A percentile compares a stretch with the other conserved stretches of the same genome.
phyloP scores from a whole-genome alignment of 768 basidiomycete species.

The Mycena leptocephala region DNA sequence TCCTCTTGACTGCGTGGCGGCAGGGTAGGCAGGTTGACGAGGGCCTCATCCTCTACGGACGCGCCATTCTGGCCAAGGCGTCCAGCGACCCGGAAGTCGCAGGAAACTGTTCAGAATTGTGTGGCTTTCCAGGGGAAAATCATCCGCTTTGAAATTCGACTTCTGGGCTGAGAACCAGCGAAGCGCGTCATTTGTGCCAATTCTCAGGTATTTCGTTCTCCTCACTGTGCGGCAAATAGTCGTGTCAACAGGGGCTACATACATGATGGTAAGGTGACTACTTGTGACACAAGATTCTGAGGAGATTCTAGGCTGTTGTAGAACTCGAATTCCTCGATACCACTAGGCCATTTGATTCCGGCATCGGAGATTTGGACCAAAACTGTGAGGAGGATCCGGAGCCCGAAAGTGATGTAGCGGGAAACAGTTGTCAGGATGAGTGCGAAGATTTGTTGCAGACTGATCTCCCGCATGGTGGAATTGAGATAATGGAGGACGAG shows the following conservation, averaged over 20 bases:
- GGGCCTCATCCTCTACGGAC: neutral
- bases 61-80: neutral
- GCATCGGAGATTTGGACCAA: constrained; percentile 41
- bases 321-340: constrained; percentile 49
- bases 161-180: too few species aligned
- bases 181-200: too few species aligned
- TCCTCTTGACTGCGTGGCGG: constrained; percentile 3
- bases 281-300: too few species aligned
- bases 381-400: constrained; percentile 46
- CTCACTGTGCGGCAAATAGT: too few species aligned
- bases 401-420: constrained; percentile 55
- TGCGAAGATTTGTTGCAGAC: constrained; percentile 62
- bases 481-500: constrained; percentile 61
- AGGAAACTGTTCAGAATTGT: too few species aligned
- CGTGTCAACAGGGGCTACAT: too few species aligned
- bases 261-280: too few species aligned
- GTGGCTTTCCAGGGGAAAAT: too few species aligned
- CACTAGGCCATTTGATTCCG: constrained; percentile 43
- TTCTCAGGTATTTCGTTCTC: too few species aligned
- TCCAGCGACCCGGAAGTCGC: too few species aligned
- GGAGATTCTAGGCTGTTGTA: too few species aligned
- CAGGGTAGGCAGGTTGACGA: constrained; percentile 15
- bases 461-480: constrained; percentile 58
- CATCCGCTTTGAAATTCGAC: too few species aligned
- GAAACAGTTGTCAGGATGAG: constrained; percentile 55